Evolutionary conservation across 2,329 filamentous ascomycete species (phyloP), one percentile per base, ranked within the genome.

Genomic region (Calonectria pseudoturangicola): DNA sequence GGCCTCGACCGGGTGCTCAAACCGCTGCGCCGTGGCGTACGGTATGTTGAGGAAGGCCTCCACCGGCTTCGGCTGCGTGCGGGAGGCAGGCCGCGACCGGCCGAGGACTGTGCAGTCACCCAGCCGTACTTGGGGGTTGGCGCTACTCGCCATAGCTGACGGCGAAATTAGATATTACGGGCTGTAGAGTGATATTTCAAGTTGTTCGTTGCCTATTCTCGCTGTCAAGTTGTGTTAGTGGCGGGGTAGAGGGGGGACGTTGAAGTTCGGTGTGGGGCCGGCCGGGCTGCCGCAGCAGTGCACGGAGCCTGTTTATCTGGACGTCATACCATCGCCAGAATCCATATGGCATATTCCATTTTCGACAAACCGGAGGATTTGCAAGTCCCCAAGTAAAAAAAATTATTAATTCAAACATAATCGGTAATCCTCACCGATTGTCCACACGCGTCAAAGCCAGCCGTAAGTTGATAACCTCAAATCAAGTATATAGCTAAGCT

Each of bases 31-130:
- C 27, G 82, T 84, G 18, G 87, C 89, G 74, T 86, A 90, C 0
- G 88, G 88, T 36, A 90, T 84, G 63, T 88, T 88, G 54, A 86
- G 84, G 79, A 87, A 90, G 13, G 84, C 84, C 48, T 89, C 86
- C 50, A 90, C 75, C 18, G 83, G 76, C 60, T 84, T 85, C 4
- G 87, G 86, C 30, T 83, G 82, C 15, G 77, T 74, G 10, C 67
- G 33, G 12, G 77, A 77, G 4, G 77, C 74, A 2, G 76, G 71
- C 62, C 76, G 75, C 4, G 70, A 72, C n/a, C 63, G 72, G 63
- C 81, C 81, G 9, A 72, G 18, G 69, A 82, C 66, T 65, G 71
- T 74, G 70, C 77, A 76, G 66, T 74, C 76, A 65, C 77, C 78
- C 66, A 79, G 65, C 39, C 62, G 33, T 60, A 81, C 74, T 45